phyloP scores from a whole-genome alignment of 2,329 filamentous ascomycete species.

The Colletotrichum musicola region DNA sequence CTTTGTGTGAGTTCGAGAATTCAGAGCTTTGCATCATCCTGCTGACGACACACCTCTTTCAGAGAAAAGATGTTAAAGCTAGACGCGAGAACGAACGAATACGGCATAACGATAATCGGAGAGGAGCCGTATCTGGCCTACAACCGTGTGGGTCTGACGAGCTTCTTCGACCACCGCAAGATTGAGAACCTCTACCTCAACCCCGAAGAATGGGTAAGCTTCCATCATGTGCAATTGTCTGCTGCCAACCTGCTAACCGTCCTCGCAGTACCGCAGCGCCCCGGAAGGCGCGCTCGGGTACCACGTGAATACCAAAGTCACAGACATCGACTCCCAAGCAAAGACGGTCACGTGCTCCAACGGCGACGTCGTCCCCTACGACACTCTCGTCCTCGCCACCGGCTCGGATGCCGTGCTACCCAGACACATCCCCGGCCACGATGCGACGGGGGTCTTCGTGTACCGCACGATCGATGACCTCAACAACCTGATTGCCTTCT shows the following conservation, averaged over 20 bases:
- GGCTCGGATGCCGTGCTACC: slow-evolving; percentile 87
- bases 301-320: slow-evolving; percentile 80
- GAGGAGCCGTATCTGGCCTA: slow-evolving; percentile 91
- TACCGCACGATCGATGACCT: slow-evolving; percentile 90
- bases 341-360: slow-evolving; percentile 79
- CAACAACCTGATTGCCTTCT: slow-evolving; percentile 80
- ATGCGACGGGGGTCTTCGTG: slow-evolving; percentile 88
- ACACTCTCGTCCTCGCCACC: slow-evolving; percentile 85
- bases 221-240: background rate
- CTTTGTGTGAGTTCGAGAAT: slow-evolving; percentile 76
- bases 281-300: slow-evolving; percentile 77
- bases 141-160: slow-evolving; percentile 89
- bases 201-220: slow-evolving; percentile 80
- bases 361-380: slow-evolving; percentile 79
- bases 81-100: slow-evolving; percentile 80
- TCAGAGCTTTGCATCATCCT: too few relatives aligned
- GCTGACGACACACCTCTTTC: slow-evolving; percentile 13
- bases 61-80: slow-evolving; percentile 92
- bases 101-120: slow-evolving; percentile 86
- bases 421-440: slow-evolving; percentile 77
- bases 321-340: slow-evolving; percentile 69
- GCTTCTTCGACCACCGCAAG: slow-evolving; percentile 87
- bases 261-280: slow-evolving; percentile 73
- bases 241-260: slow-evolving; percentile 3
- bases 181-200: slow-evolving; percentile 93